Base-by-base conservation (phyloP, 768 basidiomycete species). In the Lentinus brumalis region DNA sequence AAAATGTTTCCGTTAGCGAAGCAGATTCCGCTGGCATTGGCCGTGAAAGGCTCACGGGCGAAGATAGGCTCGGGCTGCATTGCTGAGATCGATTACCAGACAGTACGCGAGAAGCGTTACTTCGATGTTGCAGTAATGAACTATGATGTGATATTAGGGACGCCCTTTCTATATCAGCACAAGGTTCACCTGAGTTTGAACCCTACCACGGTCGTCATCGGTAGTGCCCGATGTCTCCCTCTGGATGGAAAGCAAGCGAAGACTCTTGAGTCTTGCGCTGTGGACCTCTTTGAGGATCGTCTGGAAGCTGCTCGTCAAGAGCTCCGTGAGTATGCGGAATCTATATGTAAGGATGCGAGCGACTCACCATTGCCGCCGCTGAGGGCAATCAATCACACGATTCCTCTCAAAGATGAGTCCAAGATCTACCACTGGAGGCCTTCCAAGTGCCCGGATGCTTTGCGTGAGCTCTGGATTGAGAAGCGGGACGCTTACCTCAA, bases 31-130 rank as follows among this genome's bases (percentile, higher is more conserved):
- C 49, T 81, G 0, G 76, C 78, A 15, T 63, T 83, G 0, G 80
- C 79, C 0, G 75, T 78, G 0, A 74, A 77, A 35, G 82, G 79
- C 0, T 82, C 80, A 0, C 50, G 73, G 0, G 71, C 77, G 0
- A 75, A 75, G 52, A 67, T 82, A 0, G 80, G 76, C 52, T 69
- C 35, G 26, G 50, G 67, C 0, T 62, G 71, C 0, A 56, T 35
- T 4, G 76, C 65, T 0, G 9, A 66, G 4, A 39, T 81, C 3
- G 40, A 65, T 9, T 81, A 79, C 62, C 75, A 80, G 59, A 26
- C 46, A 0, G 75, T 82, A 0, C 62, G 70, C 8, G 70, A 73
- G 12, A 57, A 0, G 2, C 56, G 63, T 5, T 54, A 59, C 10
- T 71, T 74, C 18, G 71, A 75, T 50, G 54, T 75, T 0, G 61